A percentile compares a stretch with the other conserved stretches of the same genome.
These are phyloP conservation scores for Mycotypha africana DNA, from an alignment of 371 early-diverging fungal species.

Conservation along the genomic window DNA sequence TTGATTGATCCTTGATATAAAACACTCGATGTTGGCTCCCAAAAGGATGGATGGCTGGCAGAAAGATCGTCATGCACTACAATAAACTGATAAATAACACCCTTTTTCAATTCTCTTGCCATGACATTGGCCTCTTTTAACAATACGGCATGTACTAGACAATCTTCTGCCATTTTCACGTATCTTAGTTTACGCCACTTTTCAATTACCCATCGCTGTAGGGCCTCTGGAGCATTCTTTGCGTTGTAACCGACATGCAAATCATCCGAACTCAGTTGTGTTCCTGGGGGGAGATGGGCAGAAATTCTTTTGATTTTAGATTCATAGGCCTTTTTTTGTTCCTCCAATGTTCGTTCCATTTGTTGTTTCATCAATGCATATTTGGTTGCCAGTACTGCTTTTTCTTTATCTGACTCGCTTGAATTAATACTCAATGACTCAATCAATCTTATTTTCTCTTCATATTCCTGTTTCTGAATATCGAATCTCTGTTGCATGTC, in stretches of 20 bases:
- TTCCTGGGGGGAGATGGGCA: constrained; percentile 31
- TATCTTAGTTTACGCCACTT: constrained; percentile 60
- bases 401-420: constrained; percentile 11
- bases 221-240: constrained; percentile 30
- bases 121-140: constrained; percentile 84
- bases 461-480: constrained; percentile 44
- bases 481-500: constrained; percentile 48
- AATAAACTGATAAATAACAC: constrained; percentile 74
- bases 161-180: constrained; percentile 62
- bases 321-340: constrained; percentile 49
- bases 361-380: constrained; percentile 40
- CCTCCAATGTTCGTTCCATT: constrained; percentile 42
- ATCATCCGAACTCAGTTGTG: constrained; percentile 23
- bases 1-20: constrained; percentile 24
- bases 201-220: constrained; percentile 18
- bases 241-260: constrained; percentile 28
- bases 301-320: constrained; percentile 43
- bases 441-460: constrained; percentile 37
- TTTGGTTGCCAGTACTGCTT: constrained; percentile 19
- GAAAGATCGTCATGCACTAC: constrained; percentile 52
- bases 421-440: constrained; percentile 11
- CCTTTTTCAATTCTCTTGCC: constrained; percentile 67
- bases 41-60: constrained; percentile 47
- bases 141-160: constrained; percentile 56
- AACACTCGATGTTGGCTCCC: constrained; percentile 47